These are phyloP conservation scores for Fusarium armeniacum DNA, from an alignment of 2,329 filamentous ascomycete species.

Conservation along the genomic window DNA sequence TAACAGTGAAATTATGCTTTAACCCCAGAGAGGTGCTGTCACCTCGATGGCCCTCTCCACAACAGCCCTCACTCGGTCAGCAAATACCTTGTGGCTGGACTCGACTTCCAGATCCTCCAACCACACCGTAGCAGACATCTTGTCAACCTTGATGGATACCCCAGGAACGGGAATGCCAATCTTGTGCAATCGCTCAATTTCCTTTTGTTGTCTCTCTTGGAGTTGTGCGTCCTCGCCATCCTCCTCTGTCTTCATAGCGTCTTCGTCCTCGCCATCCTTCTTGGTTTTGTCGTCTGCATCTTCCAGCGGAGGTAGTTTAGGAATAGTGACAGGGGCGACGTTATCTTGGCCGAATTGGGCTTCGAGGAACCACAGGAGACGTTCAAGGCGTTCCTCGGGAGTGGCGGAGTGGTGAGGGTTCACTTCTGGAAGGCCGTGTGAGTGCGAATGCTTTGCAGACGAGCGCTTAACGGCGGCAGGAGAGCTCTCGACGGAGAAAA, in stretches of 20 bases:
- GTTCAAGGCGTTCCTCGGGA: constrained; percentile 82
- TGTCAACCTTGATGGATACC: constrained; percentile 87
- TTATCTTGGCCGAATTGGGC: constrained; percentile 92
- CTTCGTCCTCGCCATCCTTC: constrained; percentile 57
- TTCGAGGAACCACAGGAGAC: constrained; percentile 96
- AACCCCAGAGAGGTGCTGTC: constrained; percentile 79
- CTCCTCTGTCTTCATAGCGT: constrained; percentile 53
- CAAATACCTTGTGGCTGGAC: constrained; percentile 81
- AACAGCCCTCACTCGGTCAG: constrained; percentile 87
- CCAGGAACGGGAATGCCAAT: constrained; percentile 93
- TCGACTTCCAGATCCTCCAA: constrained; percentile 93
- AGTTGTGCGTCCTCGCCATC: constrained; percentile 61
- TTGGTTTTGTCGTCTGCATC: constrained; percentile 53
- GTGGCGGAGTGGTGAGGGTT: constrained; percentile 82
- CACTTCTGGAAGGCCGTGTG: constrained; percentile 60
- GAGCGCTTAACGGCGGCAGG: constrained; percentile 90
- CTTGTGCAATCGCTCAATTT: constrained; percentile 83
- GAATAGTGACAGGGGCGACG: constrained; percentile 79
- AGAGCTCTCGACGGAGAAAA: constrained; percentile 92
- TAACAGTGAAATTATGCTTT: constrained; percentile 22
- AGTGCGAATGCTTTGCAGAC: constrained; percentile 53
- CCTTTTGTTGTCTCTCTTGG: constrained; percentile 72
- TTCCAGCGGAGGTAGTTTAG: constrained; percentile 66
- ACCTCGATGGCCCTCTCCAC: constrained; percentile 92
- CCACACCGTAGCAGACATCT: constrained; percentile 89